Conservation (phyloP, 2,329 filamentous ascomycete genomes). For the Claviceps sp. region DNA sequence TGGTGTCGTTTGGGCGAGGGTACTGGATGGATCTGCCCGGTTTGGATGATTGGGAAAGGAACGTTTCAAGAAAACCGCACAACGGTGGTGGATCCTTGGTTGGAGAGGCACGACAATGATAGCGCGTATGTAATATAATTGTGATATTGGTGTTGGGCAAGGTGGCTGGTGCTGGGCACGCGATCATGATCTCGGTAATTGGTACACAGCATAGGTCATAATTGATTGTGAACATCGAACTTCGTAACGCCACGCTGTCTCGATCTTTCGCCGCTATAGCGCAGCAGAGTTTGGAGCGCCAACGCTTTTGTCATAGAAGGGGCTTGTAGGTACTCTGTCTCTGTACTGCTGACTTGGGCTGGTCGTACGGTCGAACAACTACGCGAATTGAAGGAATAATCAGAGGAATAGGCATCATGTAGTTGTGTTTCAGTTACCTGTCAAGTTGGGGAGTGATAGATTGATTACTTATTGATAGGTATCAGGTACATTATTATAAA, state of each 20-base stretch:
- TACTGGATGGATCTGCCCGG: constrained; percentile 71
- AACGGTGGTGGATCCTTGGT: constrained; percentile 16
- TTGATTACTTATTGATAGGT: background rate
- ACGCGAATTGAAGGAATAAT: background rate
- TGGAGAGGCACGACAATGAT: constrained; percentile 17
- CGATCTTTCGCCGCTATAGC: no score
- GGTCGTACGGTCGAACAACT: background rate
- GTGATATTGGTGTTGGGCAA: background rate
- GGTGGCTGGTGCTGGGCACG: background rate
- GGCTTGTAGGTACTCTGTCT: no score
- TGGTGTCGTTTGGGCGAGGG: constrained; percentile 58
- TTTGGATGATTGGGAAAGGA: constrained; percentile 55
- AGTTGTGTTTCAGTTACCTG: no score
- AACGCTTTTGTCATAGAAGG: background rate
- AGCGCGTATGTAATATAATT: background rate
- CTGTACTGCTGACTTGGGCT: background rate
- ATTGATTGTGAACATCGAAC: no score
- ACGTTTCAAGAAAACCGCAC: constrained; percentile 44
- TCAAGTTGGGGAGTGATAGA: no score
- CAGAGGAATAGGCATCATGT: no score
- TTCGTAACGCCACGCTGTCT: no score
- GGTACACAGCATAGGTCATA: no score
- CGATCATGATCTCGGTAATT: background rate
- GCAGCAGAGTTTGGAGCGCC: no score
- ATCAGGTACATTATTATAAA: no score